Evolutionary conservation across 2,329 filamentous ascomycete genomes (phyloP), one percentile per base, ranked within the genome.

Genomic region (Fusarium sp.): DNA sequence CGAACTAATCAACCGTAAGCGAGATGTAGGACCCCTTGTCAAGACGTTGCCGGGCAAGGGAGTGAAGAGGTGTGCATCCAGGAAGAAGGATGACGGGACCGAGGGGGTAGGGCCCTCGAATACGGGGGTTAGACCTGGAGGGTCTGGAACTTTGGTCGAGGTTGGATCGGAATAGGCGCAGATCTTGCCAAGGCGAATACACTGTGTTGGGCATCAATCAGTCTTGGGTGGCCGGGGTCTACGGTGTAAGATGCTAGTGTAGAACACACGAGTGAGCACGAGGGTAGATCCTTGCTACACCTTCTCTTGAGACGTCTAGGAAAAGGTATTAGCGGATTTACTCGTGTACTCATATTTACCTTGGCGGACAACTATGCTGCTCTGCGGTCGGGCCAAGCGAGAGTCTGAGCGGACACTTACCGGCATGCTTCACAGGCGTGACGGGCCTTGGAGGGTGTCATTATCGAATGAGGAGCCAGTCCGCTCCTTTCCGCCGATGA

Each of bases 291-390:
- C 42, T 42, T 64, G 8, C 40, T 65, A 51, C 66, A 72, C 54
- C 58, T 69, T 38, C 66, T 57, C 42, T 72, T 72, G 25, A 72
- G 42, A 5, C 70, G 70, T 7, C 70, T 72, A 27, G 23, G 9
- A 6, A n/a, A 9, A 5, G 23, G 6, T n/a, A n/a, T 46, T 7
- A 46, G 42, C 23, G 23, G 40, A 14, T 46, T 11, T n/a, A 11
- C 42, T 16, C 23, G 5, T n/a, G 42, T 11, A 27, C 23, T n/a
- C 42, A 27, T 46, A n/a, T 6, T n/a, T 10, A 5, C 23, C 14
- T 25, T n/a, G 20, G 20, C 9, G 25, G 18, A 42, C 23, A 10
- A 8, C 9, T n/a, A 36, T 61, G 50, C 18, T 11, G 3, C 6
- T 18, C 6, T 8, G 6, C 18, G 16, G 20, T 31, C 10, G 6